These are phyloP conservation scores for Mycosphaerella sp. DNA, from an alignment of 2,329 filamentous ascomycete genomes.

Conservation along the genomic window DNA sequence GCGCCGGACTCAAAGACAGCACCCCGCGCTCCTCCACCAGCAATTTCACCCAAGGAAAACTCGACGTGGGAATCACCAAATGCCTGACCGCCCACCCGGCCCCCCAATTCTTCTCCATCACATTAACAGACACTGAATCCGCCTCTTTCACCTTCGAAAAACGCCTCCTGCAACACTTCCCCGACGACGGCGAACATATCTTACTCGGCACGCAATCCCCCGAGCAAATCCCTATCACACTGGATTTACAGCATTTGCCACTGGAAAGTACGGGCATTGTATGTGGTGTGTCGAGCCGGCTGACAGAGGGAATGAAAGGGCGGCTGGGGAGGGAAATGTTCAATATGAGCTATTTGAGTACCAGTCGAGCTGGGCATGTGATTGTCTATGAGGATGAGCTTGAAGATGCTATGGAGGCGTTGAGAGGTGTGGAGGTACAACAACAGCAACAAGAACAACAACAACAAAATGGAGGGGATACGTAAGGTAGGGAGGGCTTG, in stretches of 20 bases:
- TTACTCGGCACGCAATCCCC: constrained; percentile 68
- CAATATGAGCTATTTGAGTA: constrained; percentile 87
- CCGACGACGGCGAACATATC: constrained; percentile 48
- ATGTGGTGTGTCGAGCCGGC: constrained; percentile 78
- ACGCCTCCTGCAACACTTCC: constrained; percentile 53
- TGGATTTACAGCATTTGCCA: constrained; percentile 74
- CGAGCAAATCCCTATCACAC: constrained; percentile 72
- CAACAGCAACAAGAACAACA: no score
- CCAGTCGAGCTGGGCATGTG: constrained; percentile 80
- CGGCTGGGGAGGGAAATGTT: constrained; percentile 42
- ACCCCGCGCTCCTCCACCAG: constrained; percentile 25
- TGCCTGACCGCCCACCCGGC: constrained; percentile 42
- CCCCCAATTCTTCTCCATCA: constrained; percentile 66
- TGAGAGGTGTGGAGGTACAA: constrained; percentile 36
- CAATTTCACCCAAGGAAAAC: constrained; percentile 37
- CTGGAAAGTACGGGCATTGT: constrained; percentile 91
- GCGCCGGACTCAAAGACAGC: constrained; percentile 58
- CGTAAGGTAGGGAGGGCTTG: no score
- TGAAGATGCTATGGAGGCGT: constrained; percentile 63
- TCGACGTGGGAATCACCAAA: constrained; percentile 45
- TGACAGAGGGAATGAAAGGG: constrained; percentile 63
- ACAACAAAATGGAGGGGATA: constrained; percentile 1
- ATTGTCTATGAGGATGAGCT: constrained; percentile 73
- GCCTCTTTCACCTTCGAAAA: constrained; percentile 69
- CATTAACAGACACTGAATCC: constrained; percentile 65